A percentile compares a stretch with the other conserved stretches of the same genome.
Conservation (phyloP, 2,329 filamentous ascomycete species). For the Alternaria viburni region DNA sequence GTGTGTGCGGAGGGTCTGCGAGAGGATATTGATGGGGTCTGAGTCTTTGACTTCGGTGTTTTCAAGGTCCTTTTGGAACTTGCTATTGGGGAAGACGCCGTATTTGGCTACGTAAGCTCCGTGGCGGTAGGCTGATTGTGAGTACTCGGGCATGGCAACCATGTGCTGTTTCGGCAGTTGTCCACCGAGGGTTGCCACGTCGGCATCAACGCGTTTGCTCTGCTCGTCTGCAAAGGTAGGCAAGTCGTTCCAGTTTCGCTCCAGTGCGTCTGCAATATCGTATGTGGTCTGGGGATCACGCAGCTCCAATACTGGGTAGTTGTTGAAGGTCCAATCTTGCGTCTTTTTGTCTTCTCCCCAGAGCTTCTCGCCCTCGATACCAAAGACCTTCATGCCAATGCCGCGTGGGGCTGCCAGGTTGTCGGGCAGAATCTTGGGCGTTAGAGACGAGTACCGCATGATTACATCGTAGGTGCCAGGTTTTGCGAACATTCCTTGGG, state of each 20-base stretch:
- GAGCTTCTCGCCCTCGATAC: constrained; percentile 49
- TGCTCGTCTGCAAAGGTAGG: constrained; percentile 44
- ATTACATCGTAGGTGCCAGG: constrained; percentile 34
- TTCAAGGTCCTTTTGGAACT: constrained; percentile 51
- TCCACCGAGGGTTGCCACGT: constrained; percentile 33
- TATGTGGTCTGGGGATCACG: constrained; percentile 54
- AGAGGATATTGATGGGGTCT: constrained; percentile 39
- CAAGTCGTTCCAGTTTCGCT: constrained; percentile 36
- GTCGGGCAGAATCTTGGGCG: constrained; percentile 33
- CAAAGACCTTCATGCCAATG: constrained; percentile 59
- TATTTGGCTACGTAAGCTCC: constrained; percentile 58
- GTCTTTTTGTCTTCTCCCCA: constrained; percentile 41
- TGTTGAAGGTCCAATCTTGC: constrained; percentile 59
- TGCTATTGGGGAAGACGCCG: constrained; percentile 51
- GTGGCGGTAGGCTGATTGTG: constrained; percentile 57
- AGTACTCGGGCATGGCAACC: constrained; percentile 50
- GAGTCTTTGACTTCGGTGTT: constrained; percentile 39
- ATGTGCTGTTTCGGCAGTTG: constrained; percentile 34
- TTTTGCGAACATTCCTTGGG: constrained; percentile 39
- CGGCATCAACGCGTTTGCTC: constrained; percentile 50
- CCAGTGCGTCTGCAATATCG: constrained; percentile 47
- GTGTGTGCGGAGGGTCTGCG: constrained; percentile 28
- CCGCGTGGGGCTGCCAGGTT: constrained; percentile 53
- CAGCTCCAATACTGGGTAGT: constrained; percentile 56
- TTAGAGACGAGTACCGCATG: constrained; percentile 37